phyloP scores from a whole-genome alignment of 2,329 filamentous ascomycete species.

The Verticillium nubilum region DNA sequence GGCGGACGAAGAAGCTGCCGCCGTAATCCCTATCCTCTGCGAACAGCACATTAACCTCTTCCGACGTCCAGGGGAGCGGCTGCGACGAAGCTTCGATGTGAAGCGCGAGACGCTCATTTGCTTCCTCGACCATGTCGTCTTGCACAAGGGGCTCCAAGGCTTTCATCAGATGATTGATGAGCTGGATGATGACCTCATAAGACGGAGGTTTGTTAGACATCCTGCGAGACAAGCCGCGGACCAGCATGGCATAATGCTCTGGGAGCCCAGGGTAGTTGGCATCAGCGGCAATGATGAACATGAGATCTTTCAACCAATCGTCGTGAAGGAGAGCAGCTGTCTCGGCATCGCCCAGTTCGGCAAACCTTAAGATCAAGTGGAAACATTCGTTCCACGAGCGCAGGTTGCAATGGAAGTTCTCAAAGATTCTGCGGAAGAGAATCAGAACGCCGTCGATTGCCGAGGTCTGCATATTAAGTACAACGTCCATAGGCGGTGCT shows the following conservation, averaged over 20 bases:
- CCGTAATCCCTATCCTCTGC: conserved; percentile 30
- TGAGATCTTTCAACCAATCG: conserved; percentile 52
- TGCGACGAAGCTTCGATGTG: conserved; percentile 21
- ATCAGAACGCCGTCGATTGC: conserved; percentile 27
- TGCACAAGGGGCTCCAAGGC: conserved; percentile 33
- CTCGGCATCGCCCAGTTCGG: conserved; percentile 54
- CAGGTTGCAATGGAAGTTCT: conserved; percentile 53
- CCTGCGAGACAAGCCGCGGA: background rate
- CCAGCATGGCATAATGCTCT: conserved; percentile 52
- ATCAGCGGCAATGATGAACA: conserved; percentile 60
- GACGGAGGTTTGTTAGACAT: conserved; percentile 34
- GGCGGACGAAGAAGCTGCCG: conserved; percentile 57
- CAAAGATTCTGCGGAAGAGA: conserved; percentile 54
- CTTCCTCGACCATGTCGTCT: conserved; percentile 25
- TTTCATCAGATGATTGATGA: conserved; percentile 40
- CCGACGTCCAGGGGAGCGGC: conserved; percentile 35
- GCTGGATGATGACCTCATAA: conserved; percentile 46
- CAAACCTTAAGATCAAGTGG: conserved; percentile 61
- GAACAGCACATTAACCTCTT: conserved; percentile 41
- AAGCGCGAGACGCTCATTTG: conserved; percentile 31
- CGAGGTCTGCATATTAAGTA: background rate
- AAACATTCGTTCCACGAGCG: conserved; percentile 77
- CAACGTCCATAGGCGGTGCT: background rate
- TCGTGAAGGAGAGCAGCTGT: conserved; percentile 52
- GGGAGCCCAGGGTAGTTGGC: conserved; percentile 38